Percentiles rank a stretch among this genome's conserved stretches.
Evolutionary conservation across 2,329 filamentous ascomycete species (phyloP).

Genomic region (Xylariaceae sp.): DNA sequence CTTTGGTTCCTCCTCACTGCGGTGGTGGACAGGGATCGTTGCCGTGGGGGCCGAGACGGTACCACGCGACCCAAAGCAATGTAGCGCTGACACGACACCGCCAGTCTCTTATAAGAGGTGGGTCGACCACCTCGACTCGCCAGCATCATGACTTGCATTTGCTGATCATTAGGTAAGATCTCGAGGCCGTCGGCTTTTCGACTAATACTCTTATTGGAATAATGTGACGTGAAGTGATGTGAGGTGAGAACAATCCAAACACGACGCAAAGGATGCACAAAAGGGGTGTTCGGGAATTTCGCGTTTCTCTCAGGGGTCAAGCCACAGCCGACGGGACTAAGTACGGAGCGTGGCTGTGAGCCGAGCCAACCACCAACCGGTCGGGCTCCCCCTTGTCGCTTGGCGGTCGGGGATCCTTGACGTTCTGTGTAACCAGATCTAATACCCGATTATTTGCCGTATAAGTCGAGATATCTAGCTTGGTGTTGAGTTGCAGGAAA

Average conservation of each 20-base stretch:
- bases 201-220: constrained; percentile 3
- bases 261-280: constrained; percentile 10
- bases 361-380: constrained; percentile 1
- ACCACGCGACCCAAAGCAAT: constrained; percentile 15
- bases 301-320: constrained; percentile 3
- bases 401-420: background rate
- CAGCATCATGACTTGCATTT: constrained; percentile 12
- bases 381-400: constrained; percentile 6
- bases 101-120: constrained; percentile 12
- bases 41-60: constrained; percentile 20
- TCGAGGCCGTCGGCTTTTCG: constrained; percentile 2
- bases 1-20: constrained; percentile 8
- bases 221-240: constrained; percentile 7
- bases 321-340: constrained; percentile 15
- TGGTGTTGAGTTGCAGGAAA: background rate
- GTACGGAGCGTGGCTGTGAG: constrained; percentile 8
- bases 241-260: background rate
- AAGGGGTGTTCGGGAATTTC: constrained; percentile 13
- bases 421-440: background rate
- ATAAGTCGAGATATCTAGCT: background rate
- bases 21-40: constrained; percentile 21
- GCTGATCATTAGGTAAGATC: constrained; percentile 9
- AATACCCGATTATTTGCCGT: background rate
- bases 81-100: constrained; percentile 13
- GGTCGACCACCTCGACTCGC: constrained; percentile 11